Evolutionary conservation across 139 green algal genomes (phyloP).

Genomic region (Pleodorina starrii): DNA sequence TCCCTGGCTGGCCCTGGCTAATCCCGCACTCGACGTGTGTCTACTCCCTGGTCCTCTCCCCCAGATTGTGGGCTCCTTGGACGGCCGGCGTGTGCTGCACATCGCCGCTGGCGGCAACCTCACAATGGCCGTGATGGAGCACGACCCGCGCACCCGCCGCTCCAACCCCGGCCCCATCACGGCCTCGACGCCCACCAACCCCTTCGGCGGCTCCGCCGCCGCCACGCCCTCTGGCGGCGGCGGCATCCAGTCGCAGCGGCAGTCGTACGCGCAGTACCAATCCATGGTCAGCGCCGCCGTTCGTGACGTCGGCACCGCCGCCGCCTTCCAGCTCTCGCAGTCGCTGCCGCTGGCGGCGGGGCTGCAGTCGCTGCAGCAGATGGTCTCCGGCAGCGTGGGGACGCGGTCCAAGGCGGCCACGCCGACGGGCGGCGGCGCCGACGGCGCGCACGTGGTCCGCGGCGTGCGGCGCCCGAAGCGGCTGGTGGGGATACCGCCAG

Average conservation of each 20-base stretch:
- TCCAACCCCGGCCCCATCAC: not conserved
- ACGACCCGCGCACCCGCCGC: constrained; percentile 50
- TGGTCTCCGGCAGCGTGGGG: constrained; percentile 9
- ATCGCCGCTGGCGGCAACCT: constrained; percentile 74
- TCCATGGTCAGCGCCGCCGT: not conserved
- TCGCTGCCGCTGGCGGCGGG: constrained; percentile 20
- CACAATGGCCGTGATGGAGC: constrained; percentile 79
- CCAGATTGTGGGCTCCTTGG: constrained; percentile 56
- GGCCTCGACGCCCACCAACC: not conserved
- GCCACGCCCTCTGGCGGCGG: not conserved
- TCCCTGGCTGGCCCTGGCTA: no score
- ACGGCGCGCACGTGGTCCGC: not conserved
- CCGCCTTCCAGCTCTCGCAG: constrained; percentile 10
- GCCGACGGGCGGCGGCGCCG: not conserved
- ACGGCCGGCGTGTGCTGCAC: constrained; percentile 69
- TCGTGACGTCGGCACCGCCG: not conserved
- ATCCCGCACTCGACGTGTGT: no score
- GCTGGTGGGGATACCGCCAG: constrained; percentile 10
- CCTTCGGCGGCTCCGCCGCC: not conserved
- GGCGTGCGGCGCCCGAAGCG: not conserved
- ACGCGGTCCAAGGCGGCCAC: not conserved
- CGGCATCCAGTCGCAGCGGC: not conserved
- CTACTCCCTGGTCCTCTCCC: not conserved
- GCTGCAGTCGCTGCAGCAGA: constrained; percentile 42
- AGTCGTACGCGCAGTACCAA: not conserved